phyloP scores from a whole-genome alignment of 2,329 filamentous ascomycete species.

The Apiospora saccharicola region DNA sequence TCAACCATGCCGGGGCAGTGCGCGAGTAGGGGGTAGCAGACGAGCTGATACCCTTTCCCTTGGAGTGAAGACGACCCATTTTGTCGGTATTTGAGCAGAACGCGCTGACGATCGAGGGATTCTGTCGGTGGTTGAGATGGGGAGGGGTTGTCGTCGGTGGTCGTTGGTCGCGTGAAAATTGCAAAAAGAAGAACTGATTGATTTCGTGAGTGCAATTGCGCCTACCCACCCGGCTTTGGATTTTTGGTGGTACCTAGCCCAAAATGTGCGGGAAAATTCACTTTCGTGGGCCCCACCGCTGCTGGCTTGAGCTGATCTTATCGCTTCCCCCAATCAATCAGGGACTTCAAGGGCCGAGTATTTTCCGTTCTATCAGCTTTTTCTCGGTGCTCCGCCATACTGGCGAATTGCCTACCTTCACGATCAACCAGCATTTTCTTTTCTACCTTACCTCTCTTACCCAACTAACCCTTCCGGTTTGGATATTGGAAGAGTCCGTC shows the following conservation, averaged over 20 bases:
- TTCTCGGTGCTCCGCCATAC: not conserved
- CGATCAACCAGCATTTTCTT: not conserved
- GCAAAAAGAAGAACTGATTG: constrained; percentile 21
- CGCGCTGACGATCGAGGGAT: constrained; percentile 28
- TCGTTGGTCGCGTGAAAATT: constrained; percentile 31
- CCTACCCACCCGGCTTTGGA: constrained; percentile 19
- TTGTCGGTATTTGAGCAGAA: constrained; percentile 55
- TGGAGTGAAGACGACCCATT: constrained; percentile 99
- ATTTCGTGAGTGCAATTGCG: constrained; percentile 21
- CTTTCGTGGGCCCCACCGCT: constrained; percentile 1
- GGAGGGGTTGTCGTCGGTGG: constrained; percentile 27
- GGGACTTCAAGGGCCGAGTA: not conserved
- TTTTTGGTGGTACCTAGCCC: constrained; percentile 18
- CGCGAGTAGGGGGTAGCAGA: constrained; percentile 98
- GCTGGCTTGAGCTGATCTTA: not conserved
- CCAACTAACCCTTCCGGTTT: not conserved
- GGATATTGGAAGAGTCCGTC: not conserved
- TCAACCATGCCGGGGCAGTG: constrained; percentile 91
- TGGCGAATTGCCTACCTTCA: not conserved
- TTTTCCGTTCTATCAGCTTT: constrained; percentile 10
- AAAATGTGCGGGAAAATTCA: constrained; percentile 17
- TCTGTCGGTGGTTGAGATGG: constrained; percentile 33
- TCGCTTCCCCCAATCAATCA: constrained; percentile 20
- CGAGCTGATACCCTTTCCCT: constrained; percentile 98
- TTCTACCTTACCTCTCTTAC: not conserved